Base-by-base conservation (phyloP, 345 rosid species). In the Conringia planisiliqua region DNA sequence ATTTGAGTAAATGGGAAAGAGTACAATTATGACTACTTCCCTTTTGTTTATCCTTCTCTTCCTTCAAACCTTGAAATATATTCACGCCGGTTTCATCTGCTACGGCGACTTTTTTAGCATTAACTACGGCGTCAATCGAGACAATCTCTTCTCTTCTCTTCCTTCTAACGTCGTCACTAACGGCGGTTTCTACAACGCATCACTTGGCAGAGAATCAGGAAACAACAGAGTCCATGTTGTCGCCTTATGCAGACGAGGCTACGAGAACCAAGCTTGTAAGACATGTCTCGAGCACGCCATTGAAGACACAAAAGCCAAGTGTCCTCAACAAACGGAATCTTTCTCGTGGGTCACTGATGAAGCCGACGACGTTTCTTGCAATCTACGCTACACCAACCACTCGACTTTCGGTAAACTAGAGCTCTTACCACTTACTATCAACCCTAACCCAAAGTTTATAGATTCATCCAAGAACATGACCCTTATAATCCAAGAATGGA, bases 171-270 rank as follows among this genome's bases (percentile, higher is more conserved):
- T 75, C 52, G 30, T 74, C 4, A 3, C 6, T 20, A 61, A 74
- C 8, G 83, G 75, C 0, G 83, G 83, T 43, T 81, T 79, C 77
- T 79, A 71, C 67, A 72, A 52, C 40, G 62, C 79, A 3, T 59
- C 79, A 4, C 16, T 72, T 58, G 86, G 85, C 26, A 71, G 74
- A 3, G 63, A 1, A 18, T 52, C 76, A 5, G 2, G 14, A 12
- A 29, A 62, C 55, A 72, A 10, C n/a, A 73, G 70, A 68, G 82
- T 80, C 33, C 57, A 79, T 2, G 82, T 75, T 44, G 58, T 56
- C 13, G 81, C 65, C 17, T 70, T 79, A 11, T 83, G 90, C 82
- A 66, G 81, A 22, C 78, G 75, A 22, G 86, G 86, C 61, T 39
- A 43, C 13, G 36, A 81, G 2, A 1, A 35, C 6, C 63, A 73